These are phyloP conservation scores for Acanthamoeba sp. DNA, from an alignment of 208 protist species.

Conservation along the genomic window DNA sequence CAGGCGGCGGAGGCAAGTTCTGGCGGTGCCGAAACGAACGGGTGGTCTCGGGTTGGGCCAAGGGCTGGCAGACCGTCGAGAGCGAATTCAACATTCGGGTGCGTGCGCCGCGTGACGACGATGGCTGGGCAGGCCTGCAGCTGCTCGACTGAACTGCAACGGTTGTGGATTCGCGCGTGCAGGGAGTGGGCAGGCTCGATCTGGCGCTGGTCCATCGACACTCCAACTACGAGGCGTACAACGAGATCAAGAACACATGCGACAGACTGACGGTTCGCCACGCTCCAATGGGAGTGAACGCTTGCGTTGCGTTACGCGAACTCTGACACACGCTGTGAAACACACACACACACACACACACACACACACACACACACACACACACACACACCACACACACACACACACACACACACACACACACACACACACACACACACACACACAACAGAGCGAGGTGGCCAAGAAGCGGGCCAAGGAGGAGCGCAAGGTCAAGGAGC, in stretches of 20 bases:
- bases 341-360: too few species aligned
- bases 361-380: too few species aligned
- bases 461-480: background rate
- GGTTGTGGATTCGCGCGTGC: background rate
- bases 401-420: too few species aligned
- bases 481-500: background rate
- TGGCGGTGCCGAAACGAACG: background rate
- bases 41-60: conserved; percentile 9
- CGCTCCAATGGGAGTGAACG: too few species aligned
- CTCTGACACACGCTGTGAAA: too few species aligned
- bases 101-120: background rate
- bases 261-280: background rate
- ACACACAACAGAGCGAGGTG: background rate
- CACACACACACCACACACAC: too few species aligned
- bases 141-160: background rate
- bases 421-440: too few species aligned
- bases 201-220: background rate
- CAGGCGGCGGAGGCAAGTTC: background rate
- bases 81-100: background rate
- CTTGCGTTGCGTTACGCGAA: too few species aligned
- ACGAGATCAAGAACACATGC: background rate
- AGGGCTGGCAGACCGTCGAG: background rate
- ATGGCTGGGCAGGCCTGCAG: background rate
- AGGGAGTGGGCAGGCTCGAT: background rate
- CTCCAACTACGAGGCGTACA: background rate